Evolutionary conservation across 257 asterid genomes (phyloP), one percentile per base, ranked within the genome.

Genomic region (Rehmannia glutinosa): DNA sequence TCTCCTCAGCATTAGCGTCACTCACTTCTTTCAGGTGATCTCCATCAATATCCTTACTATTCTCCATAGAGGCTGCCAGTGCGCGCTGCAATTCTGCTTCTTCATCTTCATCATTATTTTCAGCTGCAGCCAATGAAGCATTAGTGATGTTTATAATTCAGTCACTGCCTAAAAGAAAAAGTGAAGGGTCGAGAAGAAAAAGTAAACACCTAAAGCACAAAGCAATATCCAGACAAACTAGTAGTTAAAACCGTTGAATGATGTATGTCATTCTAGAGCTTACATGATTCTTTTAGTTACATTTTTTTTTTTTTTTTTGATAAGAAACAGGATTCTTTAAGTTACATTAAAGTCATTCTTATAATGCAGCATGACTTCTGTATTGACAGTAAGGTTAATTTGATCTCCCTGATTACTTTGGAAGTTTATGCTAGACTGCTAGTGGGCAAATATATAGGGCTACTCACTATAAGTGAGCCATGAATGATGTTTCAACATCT

Each of bases 61-160:
- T 86, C 76, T 82, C 95, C 95, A 94, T 84, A 42, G 99, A 94
- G 64, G 78, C 87, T 36, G 96, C 96, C 79, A 94, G 72, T 24
- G 99, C 99, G 69, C 69, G 82, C 69, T 71, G 84, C 72, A 93
- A 65, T 49, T 85, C 96, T 66, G 81, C 92, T 35, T 85, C 96
- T 65, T 74, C 79, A 8, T 88, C 96, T 51, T 83, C 90, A 46
- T 68, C 92, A 30, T 68, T 75, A 53, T 32, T 80, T 51, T 75
- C 83, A 76, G 79, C 96, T 85, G 80, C 77, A 78, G 75, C 47
- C 55, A 72, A 62, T 21, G 57, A 74, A 70, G 16, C 45, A 68
- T 39, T 73, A 20, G 21, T 45, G 47, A 46, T 59, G 63, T 36
- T 11, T 60, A 11, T 43, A 35, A 54, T 56, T 68, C 42, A 42